A percentile compares a stretch with the other conserved stretches of the same genome.
Evolutionary conservation across 2,329 filamentous ascomycete species (phyloP).

Genomic region (Gnomoniopsis sp.): DNA sequence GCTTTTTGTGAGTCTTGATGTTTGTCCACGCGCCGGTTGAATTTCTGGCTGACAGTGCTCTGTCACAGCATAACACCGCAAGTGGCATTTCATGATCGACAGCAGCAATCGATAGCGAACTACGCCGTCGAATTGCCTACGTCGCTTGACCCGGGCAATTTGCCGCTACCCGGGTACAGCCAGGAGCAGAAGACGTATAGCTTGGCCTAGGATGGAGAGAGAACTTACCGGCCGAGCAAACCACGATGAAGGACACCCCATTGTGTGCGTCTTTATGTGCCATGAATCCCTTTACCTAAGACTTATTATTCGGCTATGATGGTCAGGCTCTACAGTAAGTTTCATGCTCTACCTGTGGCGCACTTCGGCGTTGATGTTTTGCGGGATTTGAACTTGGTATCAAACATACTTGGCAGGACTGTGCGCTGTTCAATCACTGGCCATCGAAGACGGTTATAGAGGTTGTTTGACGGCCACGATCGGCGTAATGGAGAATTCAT

Average conservation of each 20-base stretch:
- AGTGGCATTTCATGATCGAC: slow-evolving; percentile 8
- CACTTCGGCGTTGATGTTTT: too few species aligned
- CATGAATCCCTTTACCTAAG: not conserved
- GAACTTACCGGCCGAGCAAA: slow-evolving; percentile 12
- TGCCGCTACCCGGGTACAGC: slow-evolving; percentile 33
- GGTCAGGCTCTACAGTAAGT: not conserved
- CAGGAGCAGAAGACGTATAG: slow-evolving; percentile 25
- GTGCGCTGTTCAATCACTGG: too few species aligned
- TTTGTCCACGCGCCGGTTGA: not conserved
- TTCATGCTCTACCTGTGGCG: not conserved
- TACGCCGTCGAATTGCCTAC: slow-evolving; percentile 32
- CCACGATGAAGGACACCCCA: slow-evolving; percentile 43
- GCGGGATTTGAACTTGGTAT: too few species aligned
- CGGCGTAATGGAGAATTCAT: too few species aligned
- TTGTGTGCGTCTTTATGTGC: slow-evolving; percentile 37
- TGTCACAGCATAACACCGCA: slow-evolving; percentile 16
- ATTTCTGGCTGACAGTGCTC: slow-evolving; percentile 10
- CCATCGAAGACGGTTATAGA: too few species aligned
- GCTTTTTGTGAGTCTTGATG: slow-evolving; percentile 27
- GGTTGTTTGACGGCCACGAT: too few species aligned
- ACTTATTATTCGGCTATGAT: not conserved
- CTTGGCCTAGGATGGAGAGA: slow-evolving; percentile 24
- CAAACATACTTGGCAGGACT: too few species aligned
- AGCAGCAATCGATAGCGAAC: not conserved
- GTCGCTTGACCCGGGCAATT: slow-evolving; percentile 27